Evolutionary conservation across 768 basidiomycete genomes (phyloP), one percentile per base, ranked within the genome.

Genomic region (Hygrocybe coccinea): DNA sequence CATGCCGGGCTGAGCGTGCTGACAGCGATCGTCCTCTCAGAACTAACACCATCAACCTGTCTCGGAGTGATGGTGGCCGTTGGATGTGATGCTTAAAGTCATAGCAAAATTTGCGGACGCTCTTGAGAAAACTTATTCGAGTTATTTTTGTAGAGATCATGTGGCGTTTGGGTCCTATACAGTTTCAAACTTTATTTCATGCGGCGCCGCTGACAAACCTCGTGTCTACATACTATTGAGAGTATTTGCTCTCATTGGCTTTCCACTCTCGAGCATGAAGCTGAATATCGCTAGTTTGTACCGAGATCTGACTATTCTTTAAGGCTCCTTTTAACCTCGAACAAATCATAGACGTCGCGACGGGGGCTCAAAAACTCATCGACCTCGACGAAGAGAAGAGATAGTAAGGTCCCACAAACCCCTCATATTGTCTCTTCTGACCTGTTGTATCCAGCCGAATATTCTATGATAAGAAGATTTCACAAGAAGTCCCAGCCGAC

Each of bases 391-490:
- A 95, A 69, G 94, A 95, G 78, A 86, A 82, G 69, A 80, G 83
- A 78, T 87, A 74, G 89, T 90, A 69, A 68, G 87, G 72, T 21
- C 36, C 5, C 19, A 24, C 3, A 6, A 3, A 25, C 37, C 8
- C 24, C 34, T 52, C 38, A 22, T 46, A 25, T 12, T 15, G 5
- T 15, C 44, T 14, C 38, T 9, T 24, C 45, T 50, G n/a, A 33
- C 62, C 38, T 35, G 21, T 37, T 21, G 25, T 14, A 22, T 15
- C 2, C 70, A 95, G 91, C 77, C 93, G 93, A 73, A 68, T 91
- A 79, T 94, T 97, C 79, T 93, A 87, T 78, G 93, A 97, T 77
- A 95, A 95, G 86, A 89, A 89, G 76, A 93, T 98, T 78, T 68
- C 91, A 24, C 92, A 95, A 70, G 95, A 97, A 76, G 91, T 98